These are phyloP conservation scores for Cetradonia linearis DNA, from an alignment of 495 filamentous ascomycete genomes.

Conservation along the genomic window DNA sequence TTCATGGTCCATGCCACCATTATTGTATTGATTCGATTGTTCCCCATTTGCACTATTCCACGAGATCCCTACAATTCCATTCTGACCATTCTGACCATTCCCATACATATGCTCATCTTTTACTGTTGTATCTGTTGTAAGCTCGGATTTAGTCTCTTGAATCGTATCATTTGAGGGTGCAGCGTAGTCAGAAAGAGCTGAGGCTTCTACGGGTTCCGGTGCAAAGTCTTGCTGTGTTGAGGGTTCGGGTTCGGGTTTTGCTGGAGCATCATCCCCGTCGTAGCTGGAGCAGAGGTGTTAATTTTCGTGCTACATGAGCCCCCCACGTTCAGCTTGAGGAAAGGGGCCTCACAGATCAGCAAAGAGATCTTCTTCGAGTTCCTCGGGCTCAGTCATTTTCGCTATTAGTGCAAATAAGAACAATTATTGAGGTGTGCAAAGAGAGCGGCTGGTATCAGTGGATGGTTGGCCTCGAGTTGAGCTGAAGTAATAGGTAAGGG, in stretches of 20 bases:
- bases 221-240: conserved; percentile 1
- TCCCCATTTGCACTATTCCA: conserved; percentile 34
- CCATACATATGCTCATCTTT: conserved; percentile 37
- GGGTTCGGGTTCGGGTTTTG: conserved; percentile 18
- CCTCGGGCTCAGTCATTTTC: conserved; percentile 74
- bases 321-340: not conserved
- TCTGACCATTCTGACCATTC: conserved; percentile 29
- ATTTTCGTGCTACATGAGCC: not conserved
- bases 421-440: not conserved
- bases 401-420: conserved; percentile 18
- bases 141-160: conserved; percentile 4
- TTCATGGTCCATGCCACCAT: conserved; percentile 34
- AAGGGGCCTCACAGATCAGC: conserved; percentile 74
- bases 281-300: conserved; percentile 47
- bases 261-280: conserved; percentile 65
- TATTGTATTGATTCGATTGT: conserved; percentile 45
- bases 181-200: conserved; percentile 2
- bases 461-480: not conserved
- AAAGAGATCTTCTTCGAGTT: conserved; percentile 95
- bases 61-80: conserved; percentile 27
- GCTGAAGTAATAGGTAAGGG: not conserved
- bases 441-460: not conserved
- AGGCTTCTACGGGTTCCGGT: conserved; percentile 11
- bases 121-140: not conserved
- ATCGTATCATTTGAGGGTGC: not conserved